These are phyloP conservation scores for Aspergillus pseudotamarii DNA, from an alignment of 2,329 filamentous ascomycete genomes.

Conservation along the genomic window DNA sequence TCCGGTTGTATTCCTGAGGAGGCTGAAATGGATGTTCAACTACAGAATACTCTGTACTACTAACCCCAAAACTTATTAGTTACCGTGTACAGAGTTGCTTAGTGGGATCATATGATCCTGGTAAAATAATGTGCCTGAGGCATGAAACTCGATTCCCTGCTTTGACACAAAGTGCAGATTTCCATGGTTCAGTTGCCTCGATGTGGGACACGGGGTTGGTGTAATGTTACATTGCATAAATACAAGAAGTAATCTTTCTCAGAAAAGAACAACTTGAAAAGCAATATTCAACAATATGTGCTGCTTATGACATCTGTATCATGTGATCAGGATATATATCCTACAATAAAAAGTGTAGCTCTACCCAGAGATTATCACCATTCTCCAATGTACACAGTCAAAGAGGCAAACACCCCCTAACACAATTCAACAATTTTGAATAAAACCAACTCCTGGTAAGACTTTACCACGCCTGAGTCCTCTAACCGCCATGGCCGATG, in stretches of 20 bases:
- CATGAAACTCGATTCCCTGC: neutral
- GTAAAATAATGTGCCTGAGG: neutral
- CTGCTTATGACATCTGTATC: neutral
- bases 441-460: neutral
- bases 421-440: no score
- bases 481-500: constrained; percentile 20
- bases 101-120: constrained; percentile 1
- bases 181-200: neutral
- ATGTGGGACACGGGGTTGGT: neutral
- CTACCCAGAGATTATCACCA: neutral
- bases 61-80: neutral
- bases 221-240: constrained; percentile 5
- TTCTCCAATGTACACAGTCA: neutral
- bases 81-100: neutral
- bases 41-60: no score
- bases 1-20: constrained; percentile 1
- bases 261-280: neutral
- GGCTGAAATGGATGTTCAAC: constrained; percentile 2
- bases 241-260: neutral
- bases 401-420: neutral
- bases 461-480: neutral
- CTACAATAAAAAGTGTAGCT: neutral
- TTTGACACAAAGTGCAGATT: neutral
- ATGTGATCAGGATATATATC: neutral
- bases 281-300: neutral